phyloP scores from a whole-genome alignment of 305 asterid species.

The Fraxinus paxiana region DNA sequence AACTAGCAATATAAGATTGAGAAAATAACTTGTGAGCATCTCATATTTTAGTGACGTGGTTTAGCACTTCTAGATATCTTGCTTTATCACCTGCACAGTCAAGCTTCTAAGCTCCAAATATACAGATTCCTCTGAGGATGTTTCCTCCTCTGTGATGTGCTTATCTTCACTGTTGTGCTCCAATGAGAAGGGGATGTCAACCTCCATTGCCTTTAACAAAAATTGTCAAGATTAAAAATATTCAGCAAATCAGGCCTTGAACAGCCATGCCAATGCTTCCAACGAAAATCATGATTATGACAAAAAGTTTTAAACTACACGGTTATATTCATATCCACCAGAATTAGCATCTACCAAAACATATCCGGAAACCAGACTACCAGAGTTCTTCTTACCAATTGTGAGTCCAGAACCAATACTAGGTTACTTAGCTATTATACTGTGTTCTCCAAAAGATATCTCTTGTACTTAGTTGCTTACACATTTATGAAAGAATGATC shows the following conservation, averaged over 20 bases:
- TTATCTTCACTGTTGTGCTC: constrained; percentile 24
- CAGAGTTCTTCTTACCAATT: not conserved
- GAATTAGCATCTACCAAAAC: not conserved
- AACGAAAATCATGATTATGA: not conserved
- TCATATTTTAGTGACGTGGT: not conserved
- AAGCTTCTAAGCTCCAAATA: constrained; percentile 36
- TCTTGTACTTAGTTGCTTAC: not conserved
- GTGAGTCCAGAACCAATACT: not conserved
- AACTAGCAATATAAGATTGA: constrained; percentile 29
- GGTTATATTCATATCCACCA: not conserved
- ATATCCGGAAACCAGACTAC: not conserved
- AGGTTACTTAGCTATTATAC: not conserved
- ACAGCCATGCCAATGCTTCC: not conserved
- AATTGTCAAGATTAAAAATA: constrained; percentile 7
- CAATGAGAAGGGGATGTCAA: constrained; percentile 17
- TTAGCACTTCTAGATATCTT: constrained; percentile 2
- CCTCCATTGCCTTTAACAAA: constrained; percentile 25
- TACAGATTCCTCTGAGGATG: constrained; percentile 33
- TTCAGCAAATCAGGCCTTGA: not conserved
- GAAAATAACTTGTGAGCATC: constrained; percentile 10
- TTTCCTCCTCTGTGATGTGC: constrained; percentile 16
- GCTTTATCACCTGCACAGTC: constrained; percentile 36
- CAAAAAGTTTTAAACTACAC: not conserved
- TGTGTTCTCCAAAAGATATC: not conserved
- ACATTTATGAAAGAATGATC: constrained; percentile 7